Base-by-base conservation (phyloP, 2,329 filamentous ascomycete species). In the Trichoderma koningii region DNA sequence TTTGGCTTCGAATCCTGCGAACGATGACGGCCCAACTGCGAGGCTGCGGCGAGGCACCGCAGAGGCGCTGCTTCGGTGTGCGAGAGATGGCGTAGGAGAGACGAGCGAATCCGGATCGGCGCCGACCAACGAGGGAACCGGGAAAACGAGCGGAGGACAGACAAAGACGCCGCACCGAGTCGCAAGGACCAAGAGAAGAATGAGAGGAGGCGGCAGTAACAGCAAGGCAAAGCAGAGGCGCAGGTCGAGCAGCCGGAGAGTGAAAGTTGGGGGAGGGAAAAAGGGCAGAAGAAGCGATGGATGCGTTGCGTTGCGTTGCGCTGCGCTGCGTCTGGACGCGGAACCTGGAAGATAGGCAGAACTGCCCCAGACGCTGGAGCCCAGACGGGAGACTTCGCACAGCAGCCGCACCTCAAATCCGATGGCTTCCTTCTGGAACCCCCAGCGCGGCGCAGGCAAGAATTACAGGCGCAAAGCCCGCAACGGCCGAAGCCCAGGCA, bases 361-460 rank as follows among this genome's bases (percentile, higher is more conserved):
- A n/a, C n/a, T n/a, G n/a, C n/a, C n/a, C n/a, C 21, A 23, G 21
- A 14, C 34, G 34, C 34, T 38, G 34, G 34, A 38, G 34, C 30
- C 30, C 34, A 14, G 34, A n/a, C n/a, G n/a, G n/a, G n/a, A 12
- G 21, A 34, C 30, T 30, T 50, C 48, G 44, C 38, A 64, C 38
- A 53, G 48, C 26, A 61, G 38, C 38, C 30, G 41, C 45, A 61
- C 42, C 45, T 42, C 47, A 41, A 23, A 23, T 23, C 21, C 2
- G 3, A 23, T 23, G 48, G 52, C 42, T 56, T 51, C 30, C 44
- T 66, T 66, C 64, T 66, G 64, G 64, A 66, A 66, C 17, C 64
- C 63, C 64, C 64, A 38, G 34, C 34, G 12, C 34, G 12, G 34
- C 34, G 34, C 34, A 12, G 34, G 34, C 34, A 12, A 10, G 34